Percentiles rank a stretch among this genome's conserved stretches.
These are phyloP conservation scores for Corinectria fuckeliana DNA, from an alignment of 2,329 filamentous ascomycete genomes.

Conservation along the genomic window DNA sequence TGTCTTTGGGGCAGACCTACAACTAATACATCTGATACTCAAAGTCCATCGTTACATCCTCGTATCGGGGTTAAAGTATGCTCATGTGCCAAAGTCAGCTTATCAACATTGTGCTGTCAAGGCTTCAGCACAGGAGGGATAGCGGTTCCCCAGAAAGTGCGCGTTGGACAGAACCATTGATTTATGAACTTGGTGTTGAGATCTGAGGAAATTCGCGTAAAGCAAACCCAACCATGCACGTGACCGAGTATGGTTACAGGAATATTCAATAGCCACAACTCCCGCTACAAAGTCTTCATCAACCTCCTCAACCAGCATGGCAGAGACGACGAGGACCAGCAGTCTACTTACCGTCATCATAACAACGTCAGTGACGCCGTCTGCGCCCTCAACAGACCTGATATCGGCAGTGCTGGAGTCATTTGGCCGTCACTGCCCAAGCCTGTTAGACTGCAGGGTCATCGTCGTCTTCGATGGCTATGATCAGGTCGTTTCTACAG, in stretches of 20 bases:
- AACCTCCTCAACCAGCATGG: slow-evolving; percentile 17
- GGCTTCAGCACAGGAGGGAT: no score
- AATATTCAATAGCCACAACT: neutral
- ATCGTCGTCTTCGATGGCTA: slow-evolving; percentile 61
- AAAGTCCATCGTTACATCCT: no score
- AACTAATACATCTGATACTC: slow-evolving; percentile 63
- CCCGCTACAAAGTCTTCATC: neutral
- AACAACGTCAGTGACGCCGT: slow-evolving; percentile 63
- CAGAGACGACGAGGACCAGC: neutral
- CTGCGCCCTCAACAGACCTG: slow-evolving; percentile 59
- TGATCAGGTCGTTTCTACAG: slow-evolving; percentile 51
- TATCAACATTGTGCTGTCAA: no score
- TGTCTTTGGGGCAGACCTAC: slow-evolving; percentile 40
- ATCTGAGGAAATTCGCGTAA: no score
- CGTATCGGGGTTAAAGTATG: no score
- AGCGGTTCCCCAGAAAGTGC: no score
- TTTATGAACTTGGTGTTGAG: no score
- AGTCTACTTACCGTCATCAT: slow-evolving; percentile 48
- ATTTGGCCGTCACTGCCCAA: slow-evolving; percentile 51
- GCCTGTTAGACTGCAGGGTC: slow-evolving; percentile 50
- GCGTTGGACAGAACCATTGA: no score
- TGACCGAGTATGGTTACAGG: neutral
- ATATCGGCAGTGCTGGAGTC: slow-evolving; percentile 54
- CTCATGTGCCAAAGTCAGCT: no score
- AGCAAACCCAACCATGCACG: neutral